These are phyloP conservation scores for Marsdenia floribunda DNA, from an alignment of 257 asterid species.

Conservation along the genomic window DNA sequence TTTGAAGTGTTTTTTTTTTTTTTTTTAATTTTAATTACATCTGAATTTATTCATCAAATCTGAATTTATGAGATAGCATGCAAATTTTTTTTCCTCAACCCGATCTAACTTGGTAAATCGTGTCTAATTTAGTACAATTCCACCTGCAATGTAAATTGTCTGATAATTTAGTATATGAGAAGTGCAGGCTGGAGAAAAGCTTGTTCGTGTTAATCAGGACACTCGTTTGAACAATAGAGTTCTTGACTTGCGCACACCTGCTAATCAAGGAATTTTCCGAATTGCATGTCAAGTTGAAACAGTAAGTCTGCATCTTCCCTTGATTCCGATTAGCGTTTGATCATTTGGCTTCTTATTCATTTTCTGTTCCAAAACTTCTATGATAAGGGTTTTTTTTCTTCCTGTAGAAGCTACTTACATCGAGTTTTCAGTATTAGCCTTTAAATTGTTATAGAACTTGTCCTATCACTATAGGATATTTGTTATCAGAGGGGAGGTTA, in stretches of 20 bases:
- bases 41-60: not conserved
- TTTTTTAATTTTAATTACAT: no score
- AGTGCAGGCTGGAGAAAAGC: slow-evolving; percentile 72
- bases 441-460: not conserved
- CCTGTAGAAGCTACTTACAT: not conserved
- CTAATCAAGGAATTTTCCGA: slow-evolving; percentile 83
- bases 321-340: not conserved
- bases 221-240: slow-evolving; percentile 78
- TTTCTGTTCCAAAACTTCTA: no score
- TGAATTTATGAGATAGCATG: not conserved
- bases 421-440: not conserved
- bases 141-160: not conserved
- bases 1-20: not conserved
- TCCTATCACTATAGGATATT: not conserved
- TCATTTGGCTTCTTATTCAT: no score
- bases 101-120: not conserved
- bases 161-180: slow-evolving; percentile 8
- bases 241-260: slow-evolving; percentile 81
- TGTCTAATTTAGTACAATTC: not conserved
- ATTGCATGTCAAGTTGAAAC: slow-evolving; percentile 66
- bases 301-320: slow-evolving; percentile 30
- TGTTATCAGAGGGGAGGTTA: not conserved
- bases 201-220: slow-evolving; percentile 90
- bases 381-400: not conserved
- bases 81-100: not conserved